Percentiles rank a stretch among this genome's conserved stretches.
Evolutionary conservation across 1,284 basidiomycete species (phyloP).

Genomic region (Fomitiporia mediterranea): DNA sequence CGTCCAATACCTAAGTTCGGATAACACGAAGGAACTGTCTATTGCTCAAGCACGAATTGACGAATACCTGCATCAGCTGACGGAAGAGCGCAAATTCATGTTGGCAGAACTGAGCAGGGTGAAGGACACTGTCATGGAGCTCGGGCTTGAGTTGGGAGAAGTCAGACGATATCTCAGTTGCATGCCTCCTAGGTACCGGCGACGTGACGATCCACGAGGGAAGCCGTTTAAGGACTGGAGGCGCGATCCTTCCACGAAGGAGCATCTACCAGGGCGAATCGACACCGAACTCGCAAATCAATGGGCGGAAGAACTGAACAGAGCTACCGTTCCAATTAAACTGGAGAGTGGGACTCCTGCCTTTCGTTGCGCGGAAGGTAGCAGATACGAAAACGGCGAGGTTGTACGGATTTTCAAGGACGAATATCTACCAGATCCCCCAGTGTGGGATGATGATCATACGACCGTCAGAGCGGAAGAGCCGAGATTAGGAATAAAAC

Average conservation of each 20-base stretch:
- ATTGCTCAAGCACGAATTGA: background rate
- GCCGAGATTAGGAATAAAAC: no score
- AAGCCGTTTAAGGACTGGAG: constrained; percentile 7
- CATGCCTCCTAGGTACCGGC: background rate
- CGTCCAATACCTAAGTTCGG: no score
- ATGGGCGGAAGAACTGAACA: no score
- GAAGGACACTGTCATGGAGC: background rate
- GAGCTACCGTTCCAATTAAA: no score
- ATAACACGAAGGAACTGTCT: background rate
- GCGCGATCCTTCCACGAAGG: background rate
- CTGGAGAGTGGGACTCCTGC: no score
- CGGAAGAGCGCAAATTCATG: background rate
- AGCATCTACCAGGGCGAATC: background rate
- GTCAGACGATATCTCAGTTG: background rate
- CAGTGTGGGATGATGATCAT: no score
- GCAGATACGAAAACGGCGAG: no score
- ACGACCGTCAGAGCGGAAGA: no score
- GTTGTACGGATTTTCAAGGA: no score
- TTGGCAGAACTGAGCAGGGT: background rate
- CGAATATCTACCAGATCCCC: no score
- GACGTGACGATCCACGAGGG: constrained; percentile 2
- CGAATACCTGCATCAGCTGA: no score
- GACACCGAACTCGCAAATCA: background rate
- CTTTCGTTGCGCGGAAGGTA: no score
- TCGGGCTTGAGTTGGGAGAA: background rate